A percentile compares a stretch with the other conserved stretches of the same genome.
Conservation (phyloP, 2,329 filamentous ascomycete genomes). For the Hypomyces rosellus region DNA sequence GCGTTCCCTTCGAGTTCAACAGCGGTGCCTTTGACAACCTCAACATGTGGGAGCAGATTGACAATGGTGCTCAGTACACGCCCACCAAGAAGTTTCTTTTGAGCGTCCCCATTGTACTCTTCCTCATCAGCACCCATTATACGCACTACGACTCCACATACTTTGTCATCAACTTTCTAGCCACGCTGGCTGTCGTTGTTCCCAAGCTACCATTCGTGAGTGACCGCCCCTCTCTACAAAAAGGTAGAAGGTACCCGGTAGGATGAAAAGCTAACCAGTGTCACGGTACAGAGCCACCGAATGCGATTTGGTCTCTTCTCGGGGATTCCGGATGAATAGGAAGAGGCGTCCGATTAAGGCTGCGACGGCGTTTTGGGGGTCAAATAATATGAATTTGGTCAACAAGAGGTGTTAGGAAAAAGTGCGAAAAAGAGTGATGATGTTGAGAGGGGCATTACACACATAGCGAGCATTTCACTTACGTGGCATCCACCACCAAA, state of each 20-base stretch:
- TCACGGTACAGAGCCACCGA: slow-evolving; percentile 60
- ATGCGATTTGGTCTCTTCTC: slow-evolving; percentile 72
- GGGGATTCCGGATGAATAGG: slow-evolving; percentile 55
- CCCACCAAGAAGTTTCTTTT: slow-evolving; percentile 98
- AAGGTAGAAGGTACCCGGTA: neutral
- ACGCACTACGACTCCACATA: slow-evolving; percentile 97
- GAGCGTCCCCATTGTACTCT: slow-evolving; percentile 87
- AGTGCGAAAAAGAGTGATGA: slow-evolving; percentile 8
- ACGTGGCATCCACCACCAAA: slow-evolving; percentile 22
- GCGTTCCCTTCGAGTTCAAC: slow-evolving; percentile 98
- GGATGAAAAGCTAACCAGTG: slow-evolving; percentile 1
- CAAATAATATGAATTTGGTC: slow-evolving; percentile 8
- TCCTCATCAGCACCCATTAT: slow-evolving; percentile 96
- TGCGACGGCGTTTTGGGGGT: slow-evolving; percentile 11
- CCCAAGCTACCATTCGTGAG: slow-evolving; percentile 92
- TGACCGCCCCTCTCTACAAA: slow-evolving; percentile 27
- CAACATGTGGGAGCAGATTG: slow-evolving; percentile 99
- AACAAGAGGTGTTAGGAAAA: slow-evolving; percentile 7
- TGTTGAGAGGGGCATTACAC: slow-evolving; percentile 18
- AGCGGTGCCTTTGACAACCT: slow-evolving; percentile 97
- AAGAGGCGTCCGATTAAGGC: slow-evolving; percentile 5
- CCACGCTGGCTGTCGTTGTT: slow-evolving; percentile 86
- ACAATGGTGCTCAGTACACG: slow-evolving; percentile 97
- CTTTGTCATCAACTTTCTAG: slow-evolving; percentile 95
- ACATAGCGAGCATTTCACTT: slow-evolving; percentile 30